Conservation (phyloP, 1,284 basidiomycete genomes). For the Sutorius eximius region DNA sequence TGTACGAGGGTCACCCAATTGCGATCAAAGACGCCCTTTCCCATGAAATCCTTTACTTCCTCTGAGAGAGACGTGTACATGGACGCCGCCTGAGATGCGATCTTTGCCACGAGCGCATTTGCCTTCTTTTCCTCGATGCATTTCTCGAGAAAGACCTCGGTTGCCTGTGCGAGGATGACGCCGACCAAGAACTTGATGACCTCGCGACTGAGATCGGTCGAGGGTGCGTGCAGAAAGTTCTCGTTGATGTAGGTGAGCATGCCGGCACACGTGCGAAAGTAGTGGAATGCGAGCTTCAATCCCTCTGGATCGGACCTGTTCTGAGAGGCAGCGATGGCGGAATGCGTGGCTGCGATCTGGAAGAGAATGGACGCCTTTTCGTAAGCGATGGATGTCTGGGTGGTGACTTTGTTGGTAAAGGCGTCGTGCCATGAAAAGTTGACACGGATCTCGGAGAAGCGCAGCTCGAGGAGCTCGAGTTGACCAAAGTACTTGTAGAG, state of each 20-base stretch:
- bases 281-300: constrained; percentile 93
- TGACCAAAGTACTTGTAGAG: constrained; percentile 99
- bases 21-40: constrained; percentile 93
- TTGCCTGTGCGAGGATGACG: constrained; percentile 89
- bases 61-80: constrained; percentile 83
- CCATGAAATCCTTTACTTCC: constrained; percentile 94
- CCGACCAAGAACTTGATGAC: constrained; percentile 91
- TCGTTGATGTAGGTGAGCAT: constrained; percentile 99
- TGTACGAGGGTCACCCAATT: constrained; percentile 89
- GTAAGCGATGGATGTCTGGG: constrained; percentile 94
- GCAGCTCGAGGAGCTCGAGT: constrained; percentile 93
- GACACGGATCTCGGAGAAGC: constrained; percentile 95
- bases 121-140: constrained; percentile 89
- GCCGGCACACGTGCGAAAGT: constrained; percentile 90
- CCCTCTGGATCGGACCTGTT: constrained; percentile 89
- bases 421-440: constrained; percentile 97
- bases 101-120: constrained; percentile 77
- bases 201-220: constrained; percentile 93
- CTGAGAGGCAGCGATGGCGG: constrained; percentile 82
- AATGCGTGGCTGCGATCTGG: constrained; percentile 93
- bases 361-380: constrained; percentile 99
- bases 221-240: constrained; percentile 98
- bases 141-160: constrained; percentile 96
- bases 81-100: constrained; percentile 80
- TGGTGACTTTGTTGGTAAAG: constrained; percentile 91